These are phyloP conservation scores for Penicillium sp. DNA, from an alignment of 2,329 filamentous ascomycete genomes.

Conservation along the genomic window DNA sequence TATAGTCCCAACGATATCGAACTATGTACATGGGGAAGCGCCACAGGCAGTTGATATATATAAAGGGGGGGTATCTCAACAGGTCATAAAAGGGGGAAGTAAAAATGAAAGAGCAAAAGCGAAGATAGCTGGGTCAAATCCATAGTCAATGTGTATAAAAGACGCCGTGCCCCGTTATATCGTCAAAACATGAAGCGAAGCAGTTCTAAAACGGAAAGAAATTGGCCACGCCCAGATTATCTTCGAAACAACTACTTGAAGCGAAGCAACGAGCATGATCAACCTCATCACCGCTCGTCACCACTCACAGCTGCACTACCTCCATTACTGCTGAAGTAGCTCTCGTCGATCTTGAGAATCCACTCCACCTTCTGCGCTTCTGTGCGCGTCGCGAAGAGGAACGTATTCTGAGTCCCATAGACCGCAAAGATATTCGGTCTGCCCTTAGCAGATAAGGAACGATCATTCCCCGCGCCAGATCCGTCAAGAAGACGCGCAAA, in stretches of 20 bases:
- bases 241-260: no score
- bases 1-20: constrained; percentile 32
- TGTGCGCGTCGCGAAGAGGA: constrained; percentile 86
- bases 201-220: no score
- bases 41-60: constrained; percentile 38
- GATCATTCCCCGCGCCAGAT: constrained; percentile 40
- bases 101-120: constrained; percentile 7
- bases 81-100: constrained; percentile 27
- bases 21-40: constrained; percentile 40
- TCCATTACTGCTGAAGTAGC: constrained; percentile 57
- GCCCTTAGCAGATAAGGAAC: constrained; percentile 45
- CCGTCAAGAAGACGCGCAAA: constrained; percentile 75
- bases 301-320: constrained; percentile 31
- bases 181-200: constrained; percentile 27
- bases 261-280: no score
- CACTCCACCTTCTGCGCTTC: constrained; percentile 95
- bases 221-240: no score
- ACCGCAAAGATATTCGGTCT: constrained; percentile 84
- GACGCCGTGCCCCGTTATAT: constrained; percentile 29
- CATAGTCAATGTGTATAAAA: constrained; percentile 4
- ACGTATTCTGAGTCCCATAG: constrained; percentile 92
- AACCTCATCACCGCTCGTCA: constrained; percentile 21
- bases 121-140: constrained; percentile 13
- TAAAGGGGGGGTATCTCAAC: constrained; percentile 44
- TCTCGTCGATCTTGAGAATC: constrained; percentile 94